A percentile compares a stretch with the other conserved stretches of the same genome.
Conservation (phyloP, 73 alveolate genomes). For the Tetrahymena malaccensis region DNA sequence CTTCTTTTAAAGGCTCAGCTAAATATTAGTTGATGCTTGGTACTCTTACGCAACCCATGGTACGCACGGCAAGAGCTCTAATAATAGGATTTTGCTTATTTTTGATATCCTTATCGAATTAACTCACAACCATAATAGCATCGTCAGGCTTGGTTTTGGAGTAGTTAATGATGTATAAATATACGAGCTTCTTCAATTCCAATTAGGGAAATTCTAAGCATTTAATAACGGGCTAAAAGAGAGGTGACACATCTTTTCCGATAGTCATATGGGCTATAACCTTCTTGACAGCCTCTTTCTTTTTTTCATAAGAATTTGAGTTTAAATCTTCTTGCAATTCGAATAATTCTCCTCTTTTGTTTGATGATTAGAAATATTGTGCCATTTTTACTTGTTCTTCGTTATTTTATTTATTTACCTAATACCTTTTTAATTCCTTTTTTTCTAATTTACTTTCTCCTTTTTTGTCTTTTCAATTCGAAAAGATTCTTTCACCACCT, state of each 20-base stretch:
- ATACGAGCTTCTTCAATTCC: conserved; percentile 33
- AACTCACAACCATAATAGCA: conserved; percentile 32
- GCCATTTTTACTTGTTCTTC: not conserved
- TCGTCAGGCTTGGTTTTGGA: conserved; percentile 36
- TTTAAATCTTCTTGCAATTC: conserved; percentile 20
- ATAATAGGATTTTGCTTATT: conserved; percentile 28
- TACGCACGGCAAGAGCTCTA: conserved; percentile 35
- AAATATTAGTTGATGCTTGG: conserved; percentile 25
- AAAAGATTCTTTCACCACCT: not conserved
- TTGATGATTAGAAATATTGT: not conserved
- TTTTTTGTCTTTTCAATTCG: not conserved
- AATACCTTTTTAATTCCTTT: not conserved
- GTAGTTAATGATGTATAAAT: conserved; percentile 26
- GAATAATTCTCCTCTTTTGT: conserved; percentile 19
- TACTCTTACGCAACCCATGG: conserved; percentile 34
- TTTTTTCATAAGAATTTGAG: conserved; percentile 9
- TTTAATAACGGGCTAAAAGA: conserved; percentile 26
- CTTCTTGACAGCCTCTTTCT: conserved; percentile 33
- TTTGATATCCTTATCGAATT: conserved; percentile 26
- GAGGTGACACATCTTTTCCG: conserved; percentile 27
- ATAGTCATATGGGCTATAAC: conserved; percentile 26
- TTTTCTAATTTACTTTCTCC: not conserved
- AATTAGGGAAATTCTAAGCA: conserved; percentile 31
- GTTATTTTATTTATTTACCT: not conserved
- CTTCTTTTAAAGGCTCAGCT: conserved; percentile 50